Conservation (phyloP, 208 protist genomes). For the Wallacemonas sp. region DNA sequence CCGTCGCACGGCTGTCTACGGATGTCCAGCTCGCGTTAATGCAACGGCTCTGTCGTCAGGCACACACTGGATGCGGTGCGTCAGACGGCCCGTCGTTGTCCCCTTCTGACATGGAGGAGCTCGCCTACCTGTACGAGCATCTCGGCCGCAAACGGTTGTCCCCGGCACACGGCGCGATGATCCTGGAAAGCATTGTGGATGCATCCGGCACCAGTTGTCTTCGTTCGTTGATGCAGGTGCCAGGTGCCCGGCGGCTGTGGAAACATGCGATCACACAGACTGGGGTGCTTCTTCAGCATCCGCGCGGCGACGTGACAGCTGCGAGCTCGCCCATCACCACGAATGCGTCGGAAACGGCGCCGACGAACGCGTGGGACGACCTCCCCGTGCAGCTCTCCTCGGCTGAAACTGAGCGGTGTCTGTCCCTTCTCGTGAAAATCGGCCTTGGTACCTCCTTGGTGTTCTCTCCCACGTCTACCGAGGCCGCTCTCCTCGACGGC, state of each 20-base stretch:
- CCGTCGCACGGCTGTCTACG: background rate
- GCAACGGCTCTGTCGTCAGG: background rate
- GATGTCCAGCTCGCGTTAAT: constrained; percentile 6
- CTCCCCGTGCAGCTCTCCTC: too few species aligned
- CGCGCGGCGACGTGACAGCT: too few species aligned
- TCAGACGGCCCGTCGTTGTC: background rate
- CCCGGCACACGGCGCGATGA: background rate
- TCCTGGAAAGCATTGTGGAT: background rate
- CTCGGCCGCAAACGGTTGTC: background rate
- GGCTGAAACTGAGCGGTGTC: background rate
- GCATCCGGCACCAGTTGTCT: background rate
- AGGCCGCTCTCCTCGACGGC: background rate
- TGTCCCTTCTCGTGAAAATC: background rate
- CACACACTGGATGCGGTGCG: background rate
- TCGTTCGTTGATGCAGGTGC: background rate
- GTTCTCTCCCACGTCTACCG: background rate
- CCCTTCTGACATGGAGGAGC: background rate
- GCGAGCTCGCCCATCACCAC: too few species aligned
- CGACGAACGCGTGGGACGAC: too few species aligned
- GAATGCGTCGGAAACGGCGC: too few species aligned
- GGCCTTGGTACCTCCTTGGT: background rate
- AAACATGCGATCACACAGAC: background rate
- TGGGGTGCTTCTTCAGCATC: too few species aligned
- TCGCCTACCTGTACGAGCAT: constrained; percentile 5
- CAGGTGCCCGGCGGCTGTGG: background rate